phyloP scores from a whole-genome alignment of 805 yeast genomes.

The Saturnispora ahearnii region DNA sequence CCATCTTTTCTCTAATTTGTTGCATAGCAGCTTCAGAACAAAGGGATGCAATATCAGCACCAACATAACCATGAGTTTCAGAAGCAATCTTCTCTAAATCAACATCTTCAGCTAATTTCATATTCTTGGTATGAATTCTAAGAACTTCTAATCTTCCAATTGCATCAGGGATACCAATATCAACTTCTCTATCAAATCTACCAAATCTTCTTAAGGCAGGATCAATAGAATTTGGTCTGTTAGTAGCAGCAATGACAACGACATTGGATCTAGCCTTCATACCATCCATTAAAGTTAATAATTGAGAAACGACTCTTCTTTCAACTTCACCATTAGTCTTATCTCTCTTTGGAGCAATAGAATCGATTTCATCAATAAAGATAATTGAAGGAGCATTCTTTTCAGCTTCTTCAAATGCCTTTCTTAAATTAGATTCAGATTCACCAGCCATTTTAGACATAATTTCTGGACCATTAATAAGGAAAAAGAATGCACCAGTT shows the following conservation, averaged over 20 bases:
- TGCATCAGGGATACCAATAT: conserved; percentile 93
- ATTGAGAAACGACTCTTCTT: conserved; percentile 97
- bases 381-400: conserved; percentile 97
- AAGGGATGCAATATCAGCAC: conserved; percentile 96
- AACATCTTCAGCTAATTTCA: conserved; percentile 93
- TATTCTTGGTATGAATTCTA: conserved; percentile 96
- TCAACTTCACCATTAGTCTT: conserved; percentile 99
- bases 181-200: conserved; percentile 79
- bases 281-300: conserved; percentile 97
- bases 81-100: conserved; percentile 93
- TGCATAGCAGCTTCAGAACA: conserved; percentile 99
- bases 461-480: conserved; percentile 98
- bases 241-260: conserved; percentile 97
- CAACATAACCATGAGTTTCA: conserved; percentile 99
- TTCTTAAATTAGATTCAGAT: conserved; percentile 91
- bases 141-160: conserved; percentile 95
- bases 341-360: conserved; percentile 99
- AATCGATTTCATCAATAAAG: conserved; percentile 96
- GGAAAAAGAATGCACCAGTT: conserved; percentile 97
- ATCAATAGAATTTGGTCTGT: conserved; percentile 78
- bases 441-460: conserved; percentile 99
- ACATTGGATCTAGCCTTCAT: conserved; percentile 99
- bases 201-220: conserved; percentile 83
- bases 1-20: conserved; percentile 99
- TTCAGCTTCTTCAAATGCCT: conserved; percentile 98